These are phyloP conservation scores for Podaxis sp. DNA, from an alignment of 768 basidiomycete species.

Conservation along the genomic window DNA sequence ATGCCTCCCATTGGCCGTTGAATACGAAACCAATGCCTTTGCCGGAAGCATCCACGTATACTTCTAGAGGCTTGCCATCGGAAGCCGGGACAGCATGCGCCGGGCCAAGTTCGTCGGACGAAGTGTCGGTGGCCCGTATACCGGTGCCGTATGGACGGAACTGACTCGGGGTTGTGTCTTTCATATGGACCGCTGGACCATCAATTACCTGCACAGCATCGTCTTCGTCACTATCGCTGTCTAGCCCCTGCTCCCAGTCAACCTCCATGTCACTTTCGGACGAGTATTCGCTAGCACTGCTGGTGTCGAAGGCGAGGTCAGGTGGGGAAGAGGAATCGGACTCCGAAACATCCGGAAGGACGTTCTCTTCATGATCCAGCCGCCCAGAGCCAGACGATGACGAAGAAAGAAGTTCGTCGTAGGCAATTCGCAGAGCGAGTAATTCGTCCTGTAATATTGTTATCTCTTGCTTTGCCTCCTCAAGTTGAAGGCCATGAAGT, in stretches of 20 bases:
- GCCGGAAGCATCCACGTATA: neutral
- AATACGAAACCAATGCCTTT: conserved; percentile 19
- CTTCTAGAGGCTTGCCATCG: neutral
- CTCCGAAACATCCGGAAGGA: neutral
- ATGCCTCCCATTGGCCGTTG: conserved; percentile 32
- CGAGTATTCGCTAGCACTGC: neutral
- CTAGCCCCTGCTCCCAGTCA: neutral
- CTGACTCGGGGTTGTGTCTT: neutral
- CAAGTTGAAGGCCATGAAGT: conserved; percentile 13
- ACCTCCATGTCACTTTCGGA: neutral
- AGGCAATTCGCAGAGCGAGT: conserved; percentile 18
- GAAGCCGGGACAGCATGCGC: neutral
- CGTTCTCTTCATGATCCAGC: neutral
- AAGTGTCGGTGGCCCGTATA: neutral
- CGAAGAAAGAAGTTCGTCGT: conserved; percentile 13
- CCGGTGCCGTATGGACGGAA: neutral
- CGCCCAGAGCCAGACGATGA: neutral
- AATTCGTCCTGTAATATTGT: conserved; percentile 18
- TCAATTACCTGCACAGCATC: neutral
- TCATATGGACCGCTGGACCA: neutral
- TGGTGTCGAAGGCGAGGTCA: neutral
- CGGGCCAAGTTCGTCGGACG: neutral
- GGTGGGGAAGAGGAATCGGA: neutral
- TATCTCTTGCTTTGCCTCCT: conserved; percentile 16
- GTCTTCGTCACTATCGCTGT: neutral